Conservation (phyloP, 2,329 filamentous ascomycete genomes). For the Pestalotiopsis sp. region DNA sequence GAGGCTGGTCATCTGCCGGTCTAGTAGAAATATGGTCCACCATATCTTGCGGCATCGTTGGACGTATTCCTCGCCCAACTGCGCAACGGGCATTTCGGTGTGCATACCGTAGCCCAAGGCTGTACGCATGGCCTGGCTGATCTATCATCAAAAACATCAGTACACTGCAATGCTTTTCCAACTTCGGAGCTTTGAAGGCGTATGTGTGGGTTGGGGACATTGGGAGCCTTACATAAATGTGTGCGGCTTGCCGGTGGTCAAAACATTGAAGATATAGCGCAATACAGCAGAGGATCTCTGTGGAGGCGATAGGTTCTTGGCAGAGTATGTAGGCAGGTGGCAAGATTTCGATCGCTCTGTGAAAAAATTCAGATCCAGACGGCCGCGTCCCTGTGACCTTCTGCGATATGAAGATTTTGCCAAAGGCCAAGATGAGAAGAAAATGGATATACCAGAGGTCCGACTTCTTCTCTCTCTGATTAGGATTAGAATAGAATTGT, state of each 20-base stretch:
- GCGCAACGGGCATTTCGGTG: constrained; percentile 47
- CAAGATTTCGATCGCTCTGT: constrained; percentile 43
- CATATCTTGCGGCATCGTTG: constrained; percentile 51
- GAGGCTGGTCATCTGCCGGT: constrained; percentile 54
- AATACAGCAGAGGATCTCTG: constrained; percentile 52
- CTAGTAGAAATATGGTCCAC: constrained; percentile 57
- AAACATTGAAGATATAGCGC: constrained; percentile 54
- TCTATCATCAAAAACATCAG: constrained; percentile 27
- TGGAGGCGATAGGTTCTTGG: constrained; percentile 44
- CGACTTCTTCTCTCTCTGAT: constrained; percentile 1
- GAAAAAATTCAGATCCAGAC: constrained; percentile 48
- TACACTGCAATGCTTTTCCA: background rate
- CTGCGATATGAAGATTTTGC: constrained; percentile 50
- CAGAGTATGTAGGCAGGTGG: constrained; percentile 42
- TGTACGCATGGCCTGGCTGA: constrained; percentile 53
- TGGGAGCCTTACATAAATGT: constrained; percentile 40
- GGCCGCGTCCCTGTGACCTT: constrained; percentile 38
- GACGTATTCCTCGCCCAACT: constrained; percentile 40
- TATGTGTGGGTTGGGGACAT: no score
- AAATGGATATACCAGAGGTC: constrained; percentile 55
- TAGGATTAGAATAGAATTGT: constrained; percentile 39
- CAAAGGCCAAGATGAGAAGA: constrained; percentile 54
- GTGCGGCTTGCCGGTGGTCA: constrained; percentile 46
- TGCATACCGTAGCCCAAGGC: constrained; percentile 53
- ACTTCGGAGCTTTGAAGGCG: background rate